A percentile compares a stretch with the other conserved stretches of the same genome.
Evolutionary conservation across 192 early-diverging fungal genomes (phyloP).

Genomic region (Backusella circina): DNA sequence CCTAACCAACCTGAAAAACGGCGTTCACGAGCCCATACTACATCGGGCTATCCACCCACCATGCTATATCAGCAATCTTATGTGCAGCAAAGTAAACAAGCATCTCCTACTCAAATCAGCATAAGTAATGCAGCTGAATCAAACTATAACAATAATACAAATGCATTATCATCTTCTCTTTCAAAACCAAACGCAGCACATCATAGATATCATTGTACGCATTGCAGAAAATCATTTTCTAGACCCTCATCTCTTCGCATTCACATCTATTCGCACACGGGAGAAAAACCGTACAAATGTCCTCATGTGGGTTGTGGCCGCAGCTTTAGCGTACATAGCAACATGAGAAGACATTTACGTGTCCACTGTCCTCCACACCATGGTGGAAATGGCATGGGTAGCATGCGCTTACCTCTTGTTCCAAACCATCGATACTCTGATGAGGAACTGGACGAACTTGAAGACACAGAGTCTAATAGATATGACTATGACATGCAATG

Average conservation of each 20-base stretch:
- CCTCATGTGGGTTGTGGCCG: conserved; percentile 21
- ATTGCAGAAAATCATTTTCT: conserved; percentile 60
- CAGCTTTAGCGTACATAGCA: conserved; percentile 65
- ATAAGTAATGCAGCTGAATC: conserved; percentile 12
- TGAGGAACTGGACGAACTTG: neutral
- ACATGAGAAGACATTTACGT: conserved; percentile 43
- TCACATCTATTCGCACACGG: conserved; percentile 39
- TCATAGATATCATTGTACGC: conserved; percentile 48
- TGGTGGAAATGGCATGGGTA: neutral
- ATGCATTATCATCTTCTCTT: neutral
- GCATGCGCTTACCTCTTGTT: conserved; percentile 2
- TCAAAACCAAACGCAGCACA: conserved; percentile 2
- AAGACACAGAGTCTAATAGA: neutral
- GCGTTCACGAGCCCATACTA: conserved; percentile 13
- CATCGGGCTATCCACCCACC: conserved; percentile 16
- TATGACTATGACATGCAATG: neutral
- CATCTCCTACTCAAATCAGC: neutral
- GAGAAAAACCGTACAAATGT: conserved; percentile 39
- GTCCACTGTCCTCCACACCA: conserved; percentile 14
- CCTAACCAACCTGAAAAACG: neutral
- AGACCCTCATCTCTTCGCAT: conserved; percentile 64
- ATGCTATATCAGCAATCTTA: neutral
- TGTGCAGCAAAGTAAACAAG: conserved; percentile 3
- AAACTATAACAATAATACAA: neutral
- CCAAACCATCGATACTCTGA: neutral